Conservation (phyloP, 2,329 filamentous ascomycete genomes). For the Monilinia fructicola region DNA sequence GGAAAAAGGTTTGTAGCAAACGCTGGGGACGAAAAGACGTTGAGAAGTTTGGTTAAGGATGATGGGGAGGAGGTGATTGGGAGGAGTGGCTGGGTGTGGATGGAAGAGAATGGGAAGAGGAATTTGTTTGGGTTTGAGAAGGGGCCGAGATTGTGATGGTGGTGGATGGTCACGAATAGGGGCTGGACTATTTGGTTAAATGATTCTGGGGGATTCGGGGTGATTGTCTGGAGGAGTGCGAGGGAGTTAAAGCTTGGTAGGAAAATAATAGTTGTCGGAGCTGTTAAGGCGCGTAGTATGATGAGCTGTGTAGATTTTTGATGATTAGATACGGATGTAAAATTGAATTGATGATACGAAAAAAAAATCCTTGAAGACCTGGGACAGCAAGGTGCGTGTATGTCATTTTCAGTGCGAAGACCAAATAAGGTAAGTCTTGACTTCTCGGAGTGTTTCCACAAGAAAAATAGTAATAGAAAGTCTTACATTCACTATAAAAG, state of each 20-base stretch:
- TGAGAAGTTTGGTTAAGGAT: constrained; percentile 46
- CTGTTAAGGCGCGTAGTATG: background rate
- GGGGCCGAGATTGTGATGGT: constrained; percentile 13
- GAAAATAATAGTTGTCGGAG: background rate
- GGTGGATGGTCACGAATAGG: background rate
- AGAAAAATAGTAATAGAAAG: background rate
- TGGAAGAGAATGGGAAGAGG: constrained; percentile 37
- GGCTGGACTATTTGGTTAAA: background rate
- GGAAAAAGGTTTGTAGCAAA: constrained; percentile 57
- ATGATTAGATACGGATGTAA: background rate
- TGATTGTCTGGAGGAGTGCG: background rate
- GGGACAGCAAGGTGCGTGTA: too few species aligned
- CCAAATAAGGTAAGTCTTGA: background rate
- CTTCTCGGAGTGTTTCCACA: background rate
- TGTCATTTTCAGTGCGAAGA: background rate
- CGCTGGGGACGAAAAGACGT: constrained; percentile 51
- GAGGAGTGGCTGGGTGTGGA: constrained; percentile 47
- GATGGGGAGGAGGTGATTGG: constrained; percentile 50
- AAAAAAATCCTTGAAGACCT: background rate
- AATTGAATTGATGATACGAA: background rate
- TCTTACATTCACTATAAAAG: background rate
- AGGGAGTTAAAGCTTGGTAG: background rate
- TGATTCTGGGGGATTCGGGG: too few species aligned
- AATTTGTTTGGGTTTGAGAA: constrained; percentile 43
- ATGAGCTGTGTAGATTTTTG: background rate